These are phyloP conservation scores for Psidium friedrichsthalianum DNA, from an alignment of 345 rosid species.

Conservation along the genomic window DNA sequence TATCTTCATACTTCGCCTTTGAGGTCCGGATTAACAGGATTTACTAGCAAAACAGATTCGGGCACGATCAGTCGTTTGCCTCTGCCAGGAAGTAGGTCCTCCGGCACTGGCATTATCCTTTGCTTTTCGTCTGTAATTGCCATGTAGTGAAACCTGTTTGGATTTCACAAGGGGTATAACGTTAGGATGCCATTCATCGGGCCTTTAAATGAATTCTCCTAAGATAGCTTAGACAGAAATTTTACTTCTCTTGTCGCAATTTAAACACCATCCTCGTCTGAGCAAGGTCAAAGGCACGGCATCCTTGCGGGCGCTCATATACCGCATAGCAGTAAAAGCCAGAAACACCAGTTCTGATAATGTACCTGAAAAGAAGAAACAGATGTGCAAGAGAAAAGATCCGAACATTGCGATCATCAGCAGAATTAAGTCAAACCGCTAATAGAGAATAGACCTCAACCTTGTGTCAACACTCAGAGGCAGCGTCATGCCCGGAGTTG, in stretches of 20 bases:
- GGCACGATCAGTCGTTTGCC: conserved; percentile 20
- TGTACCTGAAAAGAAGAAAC: conserved; percentile 11
- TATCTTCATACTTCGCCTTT: conserved; percentile 18
- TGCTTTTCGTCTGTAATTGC: conserved; percentile 27
- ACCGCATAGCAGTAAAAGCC: conserved; percentile 23
- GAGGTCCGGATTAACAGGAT: conserved; percentile 27
- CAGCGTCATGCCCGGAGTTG: conserved; percentile 1
- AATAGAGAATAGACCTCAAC: background rate
- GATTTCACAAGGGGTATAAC: background rate
- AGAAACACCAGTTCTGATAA: conserved; percentile 23
- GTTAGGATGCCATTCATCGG: background rate
- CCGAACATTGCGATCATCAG: background rate
- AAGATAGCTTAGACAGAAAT: background rate
- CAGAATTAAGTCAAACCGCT: background rate
- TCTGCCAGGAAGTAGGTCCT: conserved; percentile 19
- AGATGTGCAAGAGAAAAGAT: background rate
- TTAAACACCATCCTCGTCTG: conserved; percentile 30
- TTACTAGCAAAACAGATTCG: conserved; percentile 20
- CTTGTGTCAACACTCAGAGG: conserved; percentile 29
- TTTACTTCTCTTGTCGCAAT: conserved; percentile 17
- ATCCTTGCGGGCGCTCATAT: conserved; percentile 17
- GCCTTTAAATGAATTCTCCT: background rate
- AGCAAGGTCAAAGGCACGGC: conserved; percentile 16
- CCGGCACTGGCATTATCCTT: conserved; percentile 32
- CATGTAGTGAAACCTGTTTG: conserved; percentile 32